Conservation (phyloP, 169 alveolate genomes). For the Plasmodium cynomolgi region DNA sequence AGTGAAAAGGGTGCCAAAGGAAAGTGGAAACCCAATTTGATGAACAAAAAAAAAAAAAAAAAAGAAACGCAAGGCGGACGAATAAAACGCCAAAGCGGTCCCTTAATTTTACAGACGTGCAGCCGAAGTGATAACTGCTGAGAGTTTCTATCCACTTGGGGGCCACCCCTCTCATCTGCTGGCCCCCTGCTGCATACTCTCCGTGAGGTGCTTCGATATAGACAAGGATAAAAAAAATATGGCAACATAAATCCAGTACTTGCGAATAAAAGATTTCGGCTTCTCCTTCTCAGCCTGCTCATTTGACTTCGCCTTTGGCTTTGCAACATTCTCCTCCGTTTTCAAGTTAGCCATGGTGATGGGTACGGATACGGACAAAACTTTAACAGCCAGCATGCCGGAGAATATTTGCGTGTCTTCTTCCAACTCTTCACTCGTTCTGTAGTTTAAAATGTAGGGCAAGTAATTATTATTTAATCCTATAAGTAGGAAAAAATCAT, state of each 20-base stretch:
- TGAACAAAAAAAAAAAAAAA: neutral
- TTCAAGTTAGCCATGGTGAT: conserved; percentile 15
- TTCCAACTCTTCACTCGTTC: neutral
- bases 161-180: neutral
- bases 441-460: conserved; percentile 32
- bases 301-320: conserved; percentile 5
- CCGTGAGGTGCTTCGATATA: conserved; percentile 38
- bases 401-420: conserved; percentile 22
- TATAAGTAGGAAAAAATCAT: conserved; percentile 19
- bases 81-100: neutral
- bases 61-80: neutral
- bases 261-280: conserved; percentile 60
- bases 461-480: conserved; percentile 56
- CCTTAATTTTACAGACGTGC: neutral
- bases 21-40: neutral
- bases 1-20: neutral
- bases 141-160: neutral
- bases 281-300: conserved; percentile 13
- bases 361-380: conserved; percentile 17
- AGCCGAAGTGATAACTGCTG: neutral
- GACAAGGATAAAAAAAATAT: conserved; percentile 47
- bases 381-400: conserved; percentile 8
- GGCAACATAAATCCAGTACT: conserved; percentile 44
- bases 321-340: conserved; percentile 15
- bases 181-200: neutral